Evolutionary conservation across 345 rosid genomes (phyloP).

Genomic region (Noccaea bulbosa): DNA sequence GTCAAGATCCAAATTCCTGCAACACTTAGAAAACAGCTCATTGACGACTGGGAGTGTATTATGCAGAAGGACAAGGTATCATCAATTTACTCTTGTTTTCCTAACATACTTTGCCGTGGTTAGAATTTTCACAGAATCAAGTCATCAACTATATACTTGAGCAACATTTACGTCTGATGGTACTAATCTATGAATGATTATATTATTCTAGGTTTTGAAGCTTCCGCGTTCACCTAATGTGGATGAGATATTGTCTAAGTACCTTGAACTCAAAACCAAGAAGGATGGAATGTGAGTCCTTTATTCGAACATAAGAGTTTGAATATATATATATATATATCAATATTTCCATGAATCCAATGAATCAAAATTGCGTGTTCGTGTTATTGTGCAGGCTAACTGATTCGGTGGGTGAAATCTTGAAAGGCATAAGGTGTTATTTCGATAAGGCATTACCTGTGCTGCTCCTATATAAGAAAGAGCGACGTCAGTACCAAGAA

Average conservation of each 20-base stretch:
- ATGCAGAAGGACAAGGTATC: constrained; percentile 82
- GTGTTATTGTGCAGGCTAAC: constrained; percentile 50
- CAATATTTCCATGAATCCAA: background rate
- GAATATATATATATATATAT: background rate
- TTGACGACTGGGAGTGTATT: constrained; percentile 86
- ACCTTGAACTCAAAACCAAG: constrained; percentile 82
- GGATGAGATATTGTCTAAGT: constrained; percentile 83
- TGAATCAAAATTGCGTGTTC: background rate
- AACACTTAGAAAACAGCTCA: constrained; percentile 77
- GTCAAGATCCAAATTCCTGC: constrained; percentile 84
- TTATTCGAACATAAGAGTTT: background rate
- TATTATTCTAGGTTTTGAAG: constrained; percentile 71
- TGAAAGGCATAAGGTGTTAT: constrained; percentile 77
- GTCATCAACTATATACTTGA: background rate
- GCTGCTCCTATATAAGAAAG: constrained; percentile 82
- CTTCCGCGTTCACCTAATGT: constrained; percentile 91
- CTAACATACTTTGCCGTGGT: background rate
- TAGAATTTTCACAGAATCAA: background rate
- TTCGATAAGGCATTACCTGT: constrained; percentile 86
- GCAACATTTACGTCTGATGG: background rate
- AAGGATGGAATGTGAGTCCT: constrained; percentile 82
- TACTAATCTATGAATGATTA: constrained; percentile 17
- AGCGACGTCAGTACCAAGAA: constrained; percentile 75
- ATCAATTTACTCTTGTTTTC: constrained; percentile 12
- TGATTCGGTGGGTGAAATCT: constrained; percentile 68